Evolutionary conservation across 164 flowering plant genomes (phyloP).

Genomic region (Kalanchoe fedtschenkoi): DNA sequence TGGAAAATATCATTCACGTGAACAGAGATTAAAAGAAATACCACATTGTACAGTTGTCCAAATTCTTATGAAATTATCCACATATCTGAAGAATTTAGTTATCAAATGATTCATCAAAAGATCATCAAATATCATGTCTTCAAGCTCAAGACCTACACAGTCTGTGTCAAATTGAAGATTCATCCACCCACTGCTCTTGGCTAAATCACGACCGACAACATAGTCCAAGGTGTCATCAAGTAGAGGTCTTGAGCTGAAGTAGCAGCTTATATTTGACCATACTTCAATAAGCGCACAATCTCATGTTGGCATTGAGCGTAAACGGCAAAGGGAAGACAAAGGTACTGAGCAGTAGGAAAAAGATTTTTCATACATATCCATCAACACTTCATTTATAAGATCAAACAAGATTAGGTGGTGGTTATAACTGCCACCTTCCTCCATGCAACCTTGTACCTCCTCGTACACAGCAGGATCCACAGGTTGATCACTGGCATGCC

Average conservation of each 20-base stretch:
- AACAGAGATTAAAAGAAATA: too few relatives aligned
- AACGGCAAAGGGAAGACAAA: slow-evolving; percentile 12
- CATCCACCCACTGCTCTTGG: slow-evolving; percentile 26
- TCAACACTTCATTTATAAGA: slow-evolving; percentile 21
- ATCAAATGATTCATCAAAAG: slow-evolving; percentile 15
- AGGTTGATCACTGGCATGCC: slow-evolving; percentile 20
- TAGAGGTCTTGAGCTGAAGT: slow-evolving; percentile 11
- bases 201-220: slow-evolving; percentile 21
- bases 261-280: slow-evolving; percentile 15
- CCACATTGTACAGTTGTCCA: too few relatives aligned
- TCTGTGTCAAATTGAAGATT: slow-evolving; percentile 20
- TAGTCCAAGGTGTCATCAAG: slow-evolving; percentile 19
- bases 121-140: slow-evolving; percentile 28
- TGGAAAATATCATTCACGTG: too few relatives aligned
- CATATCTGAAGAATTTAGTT: too few relatives aligned
- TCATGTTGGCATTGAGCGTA: slow-evolving; percentile 16
- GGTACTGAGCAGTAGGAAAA: slow-evolving; percentile 21
- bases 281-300: slow-evolving; percentile 19
- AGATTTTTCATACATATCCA: slow-evolving; percentile 18
- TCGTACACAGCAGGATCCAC: slow-evolving; percentile 16
- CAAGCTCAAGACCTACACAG: slow-evolving; percentile 26
- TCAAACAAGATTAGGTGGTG: slow-evolving; percentile 22
- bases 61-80: too few relatives aligned
- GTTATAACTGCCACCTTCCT: slow-evolving; percentile 7
- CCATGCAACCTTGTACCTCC: slow-evolving; percentile 14